Evolutionary conservation across 2,329 filamentous ascomycete genomes (phyloP).

Genomic region (Hypoxylon sp.): DNA sequence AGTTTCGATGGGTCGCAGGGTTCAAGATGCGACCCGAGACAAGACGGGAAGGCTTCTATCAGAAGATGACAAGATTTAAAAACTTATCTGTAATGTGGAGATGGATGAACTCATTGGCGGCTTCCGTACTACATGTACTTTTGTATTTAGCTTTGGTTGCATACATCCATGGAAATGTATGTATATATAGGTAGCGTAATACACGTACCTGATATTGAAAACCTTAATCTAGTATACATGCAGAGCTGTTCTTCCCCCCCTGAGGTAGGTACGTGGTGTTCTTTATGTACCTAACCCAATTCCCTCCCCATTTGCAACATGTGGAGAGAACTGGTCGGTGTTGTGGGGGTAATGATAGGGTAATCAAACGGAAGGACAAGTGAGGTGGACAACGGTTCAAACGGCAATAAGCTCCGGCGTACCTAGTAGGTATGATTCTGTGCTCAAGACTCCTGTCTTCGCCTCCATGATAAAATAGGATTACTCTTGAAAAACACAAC

Average conservation of each 20-base stretch:
- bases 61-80: constrained; percentile 40
- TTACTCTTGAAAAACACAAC: no score
- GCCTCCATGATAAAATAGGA: background rate
- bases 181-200: no score
- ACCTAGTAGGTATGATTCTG: constrained; percentile 24
- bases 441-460: constrained; percentile 9
- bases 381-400: constrained; percentile 34
- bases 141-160: background rate
- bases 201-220: no score
- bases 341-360: constrained; percentile 40
- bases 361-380: constrained; percentile 39
- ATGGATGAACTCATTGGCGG: constrained; percentile 6
- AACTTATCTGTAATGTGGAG: constrained; percentile 21
- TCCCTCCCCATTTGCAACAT: background rate
- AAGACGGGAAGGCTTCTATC: constrained; percentile 30
- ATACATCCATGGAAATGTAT: background rate
- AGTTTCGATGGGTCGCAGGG: constrained; percentile 43
- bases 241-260: background rate
- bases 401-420: constrained; percentile 41
- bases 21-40: constrained; percentile 43
- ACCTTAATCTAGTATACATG: no score
- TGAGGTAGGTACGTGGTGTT: background rate
- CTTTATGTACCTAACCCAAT: background rate
- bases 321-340: constrained; percentile 31
- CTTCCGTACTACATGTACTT: constrained; percentile 5